These are phyloP conservation scores for Colletotrichum chlorophyti DNA, from an alignment of 2,329 filamentous ascomycete species.

Conservation along the genomic window DNA sequence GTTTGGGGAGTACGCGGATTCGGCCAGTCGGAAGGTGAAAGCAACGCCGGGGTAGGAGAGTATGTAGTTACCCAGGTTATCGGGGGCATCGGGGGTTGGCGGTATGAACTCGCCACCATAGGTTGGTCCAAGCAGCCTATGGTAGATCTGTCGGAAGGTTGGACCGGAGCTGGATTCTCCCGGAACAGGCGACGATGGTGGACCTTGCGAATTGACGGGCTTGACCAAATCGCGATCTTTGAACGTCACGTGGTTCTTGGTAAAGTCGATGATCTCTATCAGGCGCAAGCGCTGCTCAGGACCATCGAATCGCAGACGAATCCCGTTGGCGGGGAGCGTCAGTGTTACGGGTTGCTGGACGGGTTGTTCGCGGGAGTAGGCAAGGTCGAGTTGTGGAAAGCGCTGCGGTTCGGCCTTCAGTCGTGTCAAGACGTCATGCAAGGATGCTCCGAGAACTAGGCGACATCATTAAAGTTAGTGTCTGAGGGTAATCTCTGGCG, in stretches of 20 bases:
- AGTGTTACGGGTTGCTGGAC: slow-evolving; percentile 78
- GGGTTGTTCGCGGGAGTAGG: slow-evolving; percentile 79
- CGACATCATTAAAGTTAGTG: slow-evolving; percentile 29
- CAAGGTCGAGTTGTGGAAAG: slow-evolving; percentile 83
- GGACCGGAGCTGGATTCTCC: slow-evolving; percentile 62
- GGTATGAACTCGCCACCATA: slow-evolving; percentile 92
- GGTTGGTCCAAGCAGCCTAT: slow-evolving; percentile 89
- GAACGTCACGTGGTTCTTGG: slow-evolving; percentile 83
- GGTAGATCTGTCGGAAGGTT: slow-evolving; percentile 88
- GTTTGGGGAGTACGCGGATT: slow-evolving; percentile 74
- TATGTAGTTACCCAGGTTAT: slow-evolving; percentile 77
- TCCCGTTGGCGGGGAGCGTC: slow-evolving; percentile 80
- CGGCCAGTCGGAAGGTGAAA: slow-evolving; percentile 84
- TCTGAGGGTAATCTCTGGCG: slow-evolving; percentile 25
- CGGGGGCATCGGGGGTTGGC: slow-evolving; percentile 57
- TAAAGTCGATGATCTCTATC: slow-evolving; percentile 91
- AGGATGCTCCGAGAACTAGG: slow-evolving; percentile 83
- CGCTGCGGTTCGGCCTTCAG: slow-evolving; percentile 85
- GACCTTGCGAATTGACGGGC: slow-evolving; percentile 48
- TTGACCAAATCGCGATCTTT: slow-evolving; percentile 81
- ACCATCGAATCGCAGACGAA: slow-evolving; percentile 92
- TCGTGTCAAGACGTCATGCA: slow-evolving; percentile 87
- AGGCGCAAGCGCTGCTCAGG: slow-evolving; percentile 89
- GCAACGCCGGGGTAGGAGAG: slow-evolving; percentile 94
- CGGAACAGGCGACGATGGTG: slow-evolving; percentile 35